phyloP scores from a whole-genome alignment of 192 early-diverging fungal genomes.

The Backusella luteola region DNA sequence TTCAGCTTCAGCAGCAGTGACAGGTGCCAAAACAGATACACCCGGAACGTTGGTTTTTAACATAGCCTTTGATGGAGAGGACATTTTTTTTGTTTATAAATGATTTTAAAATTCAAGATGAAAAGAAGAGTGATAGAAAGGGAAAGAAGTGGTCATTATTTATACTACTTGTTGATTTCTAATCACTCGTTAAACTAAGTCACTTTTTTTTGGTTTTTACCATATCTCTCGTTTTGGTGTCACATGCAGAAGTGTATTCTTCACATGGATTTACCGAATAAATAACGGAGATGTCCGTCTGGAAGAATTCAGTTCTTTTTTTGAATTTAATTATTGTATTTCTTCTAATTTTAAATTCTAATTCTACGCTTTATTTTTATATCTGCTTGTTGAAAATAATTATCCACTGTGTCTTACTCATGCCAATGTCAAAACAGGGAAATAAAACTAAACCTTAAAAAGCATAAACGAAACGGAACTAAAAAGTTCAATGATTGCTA shows the following conservation, averaged over 20 bases:
- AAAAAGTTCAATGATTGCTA: not conserved
- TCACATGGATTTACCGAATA: constrained; percentile 2
- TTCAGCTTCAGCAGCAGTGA: constrained; percentile 57
- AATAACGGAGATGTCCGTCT: constrained; percentile 3
- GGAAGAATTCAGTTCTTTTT: not conserved
- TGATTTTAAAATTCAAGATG: not conserved
- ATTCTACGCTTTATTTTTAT: not conserved
- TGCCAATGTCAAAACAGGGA: not conserved
- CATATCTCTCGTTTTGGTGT: not conserved
- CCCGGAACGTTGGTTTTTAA: constrained; percentile 52
- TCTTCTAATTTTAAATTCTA: not conserved
- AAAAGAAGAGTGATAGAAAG: not conserved
- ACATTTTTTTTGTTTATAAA: not conserved
- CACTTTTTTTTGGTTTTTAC: not conserved
- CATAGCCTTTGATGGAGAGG: not conserved
- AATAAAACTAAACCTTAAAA: constrained; percentile 4
- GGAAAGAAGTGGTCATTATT: not conserved
- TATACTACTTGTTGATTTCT: not conserved
- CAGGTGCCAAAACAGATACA: constrained; percentile 66
- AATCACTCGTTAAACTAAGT: not conserved
- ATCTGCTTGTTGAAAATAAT: not conserved
- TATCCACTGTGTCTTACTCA: not conserved
- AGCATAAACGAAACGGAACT: not conserved
- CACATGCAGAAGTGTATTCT: not conserved
- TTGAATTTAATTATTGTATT: not conserved